phyloP scores from a whole-genome alignment of 2,329 filamentous ascomycete genomes.

The Penicillium psychrosexuale region DNA sequence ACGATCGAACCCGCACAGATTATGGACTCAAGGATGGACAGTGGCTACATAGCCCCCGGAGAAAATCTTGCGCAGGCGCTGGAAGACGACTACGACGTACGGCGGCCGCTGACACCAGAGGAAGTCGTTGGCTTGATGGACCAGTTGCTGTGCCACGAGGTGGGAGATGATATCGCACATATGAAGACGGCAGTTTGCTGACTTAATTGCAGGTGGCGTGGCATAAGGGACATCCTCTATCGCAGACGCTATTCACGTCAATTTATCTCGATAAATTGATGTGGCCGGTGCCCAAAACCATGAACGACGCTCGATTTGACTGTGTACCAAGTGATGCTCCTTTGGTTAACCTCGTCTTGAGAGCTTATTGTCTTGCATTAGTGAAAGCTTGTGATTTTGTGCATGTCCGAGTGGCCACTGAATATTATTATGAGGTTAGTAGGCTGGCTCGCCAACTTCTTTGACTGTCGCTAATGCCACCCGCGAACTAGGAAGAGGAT shows the following conservation, averaged over 20 bases:
- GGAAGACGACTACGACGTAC: conserved; percentile 77
- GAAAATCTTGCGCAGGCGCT: conserved; percentile 60
- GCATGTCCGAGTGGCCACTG: conserved; percentile 70
- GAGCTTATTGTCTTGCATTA: conserved; percentile 81
- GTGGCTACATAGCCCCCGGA: conserved; percentile 72
- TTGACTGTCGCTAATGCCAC: conserved; percentile 14
- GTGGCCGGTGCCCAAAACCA: conserved; percentile 61
- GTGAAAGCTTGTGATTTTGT: conserved; percentile 80
- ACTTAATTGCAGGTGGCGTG: conserved; percentile 70
- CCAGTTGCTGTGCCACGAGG: conserved; percentile 84
- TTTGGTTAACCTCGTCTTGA: conserved; percentile 62
- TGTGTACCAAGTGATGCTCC: conserved; percentile 37
- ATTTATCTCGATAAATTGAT: conserved; percentile 83
- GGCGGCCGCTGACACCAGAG: conserved; percentile 64
- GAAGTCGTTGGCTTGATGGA: conserved; percentile 93
- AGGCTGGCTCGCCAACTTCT: background rate
- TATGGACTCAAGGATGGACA: conserved; percentile 99
- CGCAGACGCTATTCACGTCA: conserved; percentile 90
- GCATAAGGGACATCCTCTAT: conserved; percentile 93
- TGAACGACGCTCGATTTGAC: conserved; percentile 65
- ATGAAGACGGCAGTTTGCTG: background rate
- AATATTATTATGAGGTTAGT: conserved; percentile 84
- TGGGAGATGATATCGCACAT: conserved; percentile 36
- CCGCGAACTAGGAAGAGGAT: conserved; percentile 81
- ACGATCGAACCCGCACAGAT: conserved; percentile 58